Percentiles rank a stretch among this genome's conserved stretches.
phyloP scores from a whole-genome alignment of 495 filamentous ascomycete species.

The Podospora conica region DNA sequence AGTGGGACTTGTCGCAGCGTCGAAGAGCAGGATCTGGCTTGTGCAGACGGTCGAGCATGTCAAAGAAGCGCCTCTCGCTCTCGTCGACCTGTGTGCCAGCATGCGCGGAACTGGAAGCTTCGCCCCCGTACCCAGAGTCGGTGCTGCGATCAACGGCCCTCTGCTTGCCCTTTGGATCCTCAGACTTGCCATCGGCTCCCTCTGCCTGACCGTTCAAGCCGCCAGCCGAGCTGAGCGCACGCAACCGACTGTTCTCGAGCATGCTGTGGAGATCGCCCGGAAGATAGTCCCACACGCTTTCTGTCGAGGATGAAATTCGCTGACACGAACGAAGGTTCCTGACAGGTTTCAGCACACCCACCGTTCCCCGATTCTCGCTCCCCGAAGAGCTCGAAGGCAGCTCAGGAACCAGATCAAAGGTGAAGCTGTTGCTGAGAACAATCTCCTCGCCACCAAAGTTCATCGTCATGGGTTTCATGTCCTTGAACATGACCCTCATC shows the following conservation, averaged over 20 bases:
- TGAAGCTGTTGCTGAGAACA: constrained; percentile 20
- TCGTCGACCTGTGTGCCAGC: background rate
- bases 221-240: background rate
- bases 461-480: constrained; percentile 17
- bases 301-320: background rate
- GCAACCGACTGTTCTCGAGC: background rate
- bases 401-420: constrained; percentile 17
- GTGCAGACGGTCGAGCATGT: constrained; percentile 19
- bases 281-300: background rate
- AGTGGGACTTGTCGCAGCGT: background rate
- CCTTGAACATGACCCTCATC: constrained; percentile 13
- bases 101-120: background rate
- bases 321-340: background rate
- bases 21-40: background rate
- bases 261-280: background rate
- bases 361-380: background rate
- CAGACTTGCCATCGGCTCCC: background rate
- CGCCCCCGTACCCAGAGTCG: background rate
- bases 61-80: constrained; percentile 15
- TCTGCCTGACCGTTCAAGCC: background rate
- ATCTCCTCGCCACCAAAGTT: constrained; percentile 22
- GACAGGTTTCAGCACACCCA: constrained; percentile 15
- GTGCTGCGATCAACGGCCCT: background rate
- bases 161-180: background rate
- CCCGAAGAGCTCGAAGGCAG: background rate